Percentiles rank a stretch among this genome's conserved stretches.
Conservation (phyloP, 2,329 filamentous ascomycete genomes). For the Penicillium nordicum region DNA sequence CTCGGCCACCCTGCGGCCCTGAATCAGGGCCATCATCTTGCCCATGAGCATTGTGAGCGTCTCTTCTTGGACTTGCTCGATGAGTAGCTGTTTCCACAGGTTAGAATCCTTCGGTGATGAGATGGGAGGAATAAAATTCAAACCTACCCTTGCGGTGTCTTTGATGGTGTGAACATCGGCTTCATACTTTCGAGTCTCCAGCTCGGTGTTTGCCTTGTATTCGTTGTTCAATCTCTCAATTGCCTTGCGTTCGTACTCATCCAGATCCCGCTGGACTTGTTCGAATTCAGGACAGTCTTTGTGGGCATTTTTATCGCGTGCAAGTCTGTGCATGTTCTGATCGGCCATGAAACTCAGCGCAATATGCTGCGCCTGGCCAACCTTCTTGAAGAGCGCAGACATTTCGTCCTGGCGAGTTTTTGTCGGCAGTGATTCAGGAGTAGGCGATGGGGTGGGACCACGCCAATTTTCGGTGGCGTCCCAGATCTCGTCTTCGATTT, state of each 20-base stretch:
- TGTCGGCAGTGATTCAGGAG: slow-evolving; percentile 36
- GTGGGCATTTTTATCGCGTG: slow-evolving; percentile 42
- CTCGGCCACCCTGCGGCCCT: slow-evolving; percentile 19
- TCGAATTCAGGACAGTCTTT: slow-evolving; percentile 39
- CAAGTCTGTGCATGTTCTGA: slow-evolving; percentile 38
- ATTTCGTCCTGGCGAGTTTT: slow-evolving; percentile 43
- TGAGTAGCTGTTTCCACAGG: slow-evolving; percentile 5
- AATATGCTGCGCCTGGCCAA: slow-evolving; percentile 41
- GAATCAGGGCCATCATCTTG: slow-evolving; percentile 19
- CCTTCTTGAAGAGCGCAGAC: slow-evolving; percentile 40
- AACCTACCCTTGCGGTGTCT: slow-evolving; percentile 32
- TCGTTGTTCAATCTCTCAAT: slow-evolving; percentile 29
- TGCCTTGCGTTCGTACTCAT: slow-evolving; percentile 26
- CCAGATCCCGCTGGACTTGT: slow-evolving; percentile 33
- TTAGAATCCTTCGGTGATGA: neutral
- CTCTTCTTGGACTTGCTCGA: slow-evolving; percentile 16
- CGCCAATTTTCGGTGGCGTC: slow-evolving; percentile 30
- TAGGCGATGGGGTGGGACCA: slow-evolving; percentile 35
- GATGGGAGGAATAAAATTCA: neutral
- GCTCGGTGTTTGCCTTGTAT: slow-evolving; percentile 32
- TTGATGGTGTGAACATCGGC: slow-evolving; percentile 35
- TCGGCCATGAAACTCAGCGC: slow-evolving; percentile 40
- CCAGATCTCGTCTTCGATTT: slow-evolving; percentile 27
- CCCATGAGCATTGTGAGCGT: slow-evolving; percentile 19
- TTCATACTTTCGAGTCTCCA: slow-evolving; percentile 29